Evolutionary conservation across 148 eudicot species (phyloP).

Genomic region (Rhododendron mucronatum): DNA sequence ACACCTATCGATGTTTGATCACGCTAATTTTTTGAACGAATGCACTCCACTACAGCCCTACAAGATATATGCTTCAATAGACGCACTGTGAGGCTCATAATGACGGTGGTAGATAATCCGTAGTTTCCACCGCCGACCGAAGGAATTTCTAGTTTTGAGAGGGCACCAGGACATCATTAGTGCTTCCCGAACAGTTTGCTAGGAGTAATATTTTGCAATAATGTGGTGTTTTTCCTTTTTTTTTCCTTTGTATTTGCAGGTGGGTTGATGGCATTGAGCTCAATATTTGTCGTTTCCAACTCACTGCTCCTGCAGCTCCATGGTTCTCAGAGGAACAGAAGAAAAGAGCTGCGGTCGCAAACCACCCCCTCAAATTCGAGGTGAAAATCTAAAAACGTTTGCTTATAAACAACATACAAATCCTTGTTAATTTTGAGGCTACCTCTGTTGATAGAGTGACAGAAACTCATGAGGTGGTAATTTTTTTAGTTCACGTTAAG

Average conservation of each 20-base stretch:
- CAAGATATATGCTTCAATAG: not conserved
- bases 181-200: not conserved
- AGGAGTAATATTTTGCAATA: not conserved
- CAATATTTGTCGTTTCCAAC: constrained; percentile 81
- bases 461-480: not conserved
- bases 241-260: constrained; percentile 38
- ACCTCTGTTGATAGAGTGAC: not conserved
- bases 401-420: not conserved
- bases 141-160: not conserved
- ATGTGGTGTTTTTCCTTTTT: not conserved
- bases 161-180: not conserved
- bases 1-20: not conserved
- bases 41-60: not conserved
- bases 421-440: not conserved
- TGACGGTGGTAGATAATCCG: not conserved
- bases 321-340: constrained; percentile 38
- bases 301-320: constrained; percentile 81
- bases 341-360: constrained; percentile 17
- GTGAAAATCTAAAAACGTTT: not conserved
- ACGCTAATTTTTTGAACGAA: not conserved
- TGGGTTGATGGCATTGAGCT: constrained; percentile 91
- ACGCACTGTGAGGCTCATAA: not conserved
- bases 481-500: not conserved
- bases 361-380: not conserved
- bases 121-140: not conserved